Base-by-base conservation (phyloP, 2,329 filamentous ascomycete species). In the Fusarium xyrophilum region DNA sequence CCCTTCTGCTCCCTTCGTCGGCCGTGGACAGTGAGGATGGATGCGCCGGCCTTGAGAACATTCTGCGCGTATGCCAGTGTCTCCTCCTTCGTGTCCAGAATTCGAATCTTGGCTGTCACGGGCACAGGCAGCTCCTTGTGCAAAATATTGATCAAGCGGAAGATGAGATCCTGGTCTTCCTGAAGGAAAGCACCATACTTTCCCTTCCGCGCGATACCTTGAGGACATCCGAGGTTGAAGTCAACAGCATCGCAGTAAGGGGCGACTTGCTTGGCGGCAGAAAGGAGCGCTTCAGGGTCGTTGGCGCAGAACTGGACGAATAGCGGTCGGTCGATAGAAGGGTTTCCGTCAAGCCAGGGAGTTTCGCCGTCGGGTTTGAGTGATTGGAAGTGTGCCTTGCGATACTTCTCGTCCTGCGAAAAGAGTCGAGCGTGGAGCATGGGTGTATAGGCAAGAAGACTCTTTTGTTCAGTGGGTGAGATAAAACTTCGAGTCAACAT, bases 251-350 rank as follows among this genome's bases (percentile, higher is more conserved):
- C 96, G 79, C 95, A 98, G 78, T 94, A 92, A 1, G 93, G 92
- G 8, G 91, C 89, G 0, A 93, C 94, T 64, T 90, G 85, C 68
- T 86, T 85, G 0, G 95, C 96, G 0, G 96, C 93, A 30, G 85
- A 85, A 48, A 98, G 88, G 23, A 97, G 85, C 55, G 91, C 88
- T n/a, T 91, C 86, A 0, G 93, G 88, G 63, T 96, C 89, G 79
- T 96, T 96, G 66, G 93, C 92, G 83, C 96, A 99, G 79, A 99
- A 99, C 76, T 99, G 96, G 6, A 97, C 95, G 73, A 97, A 93
- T 13, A 98, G 88, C 1, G 96, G 96, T 9, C 96, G 87, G 79
- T 99, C 96, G 63, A 93, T 83, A 17, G 84, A 76, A 0, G 93
- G 91, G 78, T 97, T 95, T 43, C 96, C 96, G 80, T 99, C 96